phyloP scores from a whole-genome alignment of 1,139 yeast species.

The Dujonia santamariae region DNA sequence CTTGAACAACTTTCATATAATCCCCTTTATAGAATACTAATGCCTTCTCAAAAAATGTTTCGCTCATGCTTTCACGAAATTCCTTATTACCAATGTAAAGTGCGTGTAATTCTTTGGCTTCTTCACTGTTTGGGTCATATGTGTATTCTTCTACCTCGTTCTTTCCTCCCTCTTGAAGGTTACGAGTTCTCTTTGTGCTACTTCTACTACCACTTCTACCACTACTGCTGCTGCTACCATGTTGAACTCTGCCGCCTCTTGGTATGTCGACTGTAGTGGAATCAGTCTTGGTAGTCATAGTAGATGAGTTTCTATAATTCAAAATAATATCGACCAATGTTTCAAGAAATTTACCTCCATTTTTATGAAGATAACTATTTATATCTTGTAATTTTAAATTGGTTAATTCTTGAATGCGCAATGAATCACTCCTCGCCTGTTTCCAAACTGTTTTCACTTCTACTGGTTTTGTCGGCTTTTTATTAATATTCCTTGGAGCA shows the following conservation, averaged over 20 bases:
- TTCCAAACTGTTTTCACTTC: neutral
- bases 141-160: constrained; percentile 8
- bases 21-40: constrained; percentile 41
- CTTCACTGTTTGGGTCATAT: constrained; percentile 14
- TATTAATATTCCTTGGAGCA: neutral
- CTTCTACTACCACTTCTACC: too few relatives aligned
- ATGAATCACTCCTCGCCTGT: neutral
- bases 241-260: constrained; percentile 26
- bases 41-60: constrained; percentile 33
- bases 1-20: constrained; percentile 25
- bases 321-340: constrained; percentile 29
- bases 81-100: constrained; percentile 20
- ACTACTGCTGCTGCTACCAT: neutral
- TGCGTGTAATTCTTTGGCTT: constrained; percentile 16
- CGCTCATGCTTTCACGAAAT: constrained; percentile 18
- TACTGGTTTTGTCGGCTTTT: neutral
- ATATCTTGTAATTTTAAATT: constrained; percentile 5
- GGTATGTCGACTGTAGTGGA: constrained; percentile 8
- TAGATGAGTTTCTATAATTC: constrained; percentile 13
- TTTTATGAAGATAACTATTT: constrained; percentile 11
- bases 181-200: too few relatives aligned
- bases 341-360: constrained; percentile 17
- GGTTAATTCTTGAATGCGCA: constrained; percentile 1
- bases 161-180: neutral
- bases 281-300: constrained; percentile 3